A percentile compares a stretch with the other conserved stretches of the same genome.
These are phyloP conservation scores for Haplosporangium sp. DNA, from an alignment of 371 early-diverging fungal genomes.

Conservation along the genomic window DNA sequence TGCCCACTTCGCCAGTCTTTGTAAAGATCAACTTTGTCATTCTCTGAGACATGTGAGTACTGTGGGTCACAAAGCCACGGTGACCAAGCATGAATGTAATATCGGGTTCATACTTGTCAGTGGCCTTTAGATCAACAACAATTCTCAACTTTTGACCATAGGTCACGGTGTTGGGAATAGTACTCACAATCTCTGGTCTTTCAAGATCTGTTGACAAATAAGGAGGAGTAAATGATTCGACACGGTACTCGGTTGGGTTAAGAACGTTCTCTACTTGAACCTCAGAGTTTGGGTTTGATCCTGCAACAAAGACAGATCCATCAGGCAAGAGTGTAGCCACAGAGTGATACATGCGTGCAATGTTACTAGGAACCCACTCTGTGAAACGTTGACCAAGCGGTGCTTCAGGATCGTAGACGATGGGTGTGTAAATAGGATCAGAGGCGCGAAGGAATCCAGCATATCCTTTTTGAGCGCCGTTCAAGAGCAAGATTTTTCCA, in stretches of 20 bases:
- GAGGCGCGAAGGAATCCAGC: constrained; percentile 64
- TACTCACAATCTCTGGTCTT: constrained; percentile 62
- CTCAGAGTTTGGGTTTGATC: constrained; percentile 56
- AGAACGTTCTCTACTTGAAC: constrained; percentile 26
- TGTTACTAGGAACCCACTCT: constrained; percentile 64
- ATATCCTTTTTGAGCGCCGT: constrained; percentile 71
- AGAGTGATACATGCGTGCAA: constrained; percentile 79
- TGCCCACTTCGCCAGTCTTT: constrained; percentile 47
- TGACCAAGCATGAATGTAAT: constrained; percentile 51
- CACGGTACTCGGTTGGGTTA: constrained; percentile 71
- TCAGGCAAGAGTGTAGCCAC: constrained; percentile 71
- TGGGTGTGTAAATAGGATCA: constrained; percentile 69
- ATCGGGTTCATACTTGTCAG: constrained; percentile 26
- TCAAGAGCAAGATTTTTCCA: constrained; percentile 69
- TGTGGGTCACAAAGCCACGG: constrained; percentile 73
- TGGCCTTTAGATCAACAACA: constrained; percentile 48
- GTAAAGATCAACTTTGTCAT: constrained; percentile 57
- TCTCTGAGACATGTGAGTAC: constrained; percentile 74
- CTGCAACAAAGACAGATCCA: constrained; percentile 60
- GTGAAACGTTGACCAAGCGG: constrained; percentile 56
- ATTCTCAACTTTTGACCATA: constrained; percentile 59
- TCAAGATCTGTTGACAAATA: constrained; percentile 62
- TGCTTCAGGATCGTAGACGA: constrained; percentile 65
- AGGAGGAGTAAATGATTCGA: constrained; percentile 74
- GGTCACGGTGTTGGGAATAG: constrained; percentile 59